Evolutionary conservation across 140 eudicot species (phyloP).

Genomic region (Flaveria floridana): DNA sequence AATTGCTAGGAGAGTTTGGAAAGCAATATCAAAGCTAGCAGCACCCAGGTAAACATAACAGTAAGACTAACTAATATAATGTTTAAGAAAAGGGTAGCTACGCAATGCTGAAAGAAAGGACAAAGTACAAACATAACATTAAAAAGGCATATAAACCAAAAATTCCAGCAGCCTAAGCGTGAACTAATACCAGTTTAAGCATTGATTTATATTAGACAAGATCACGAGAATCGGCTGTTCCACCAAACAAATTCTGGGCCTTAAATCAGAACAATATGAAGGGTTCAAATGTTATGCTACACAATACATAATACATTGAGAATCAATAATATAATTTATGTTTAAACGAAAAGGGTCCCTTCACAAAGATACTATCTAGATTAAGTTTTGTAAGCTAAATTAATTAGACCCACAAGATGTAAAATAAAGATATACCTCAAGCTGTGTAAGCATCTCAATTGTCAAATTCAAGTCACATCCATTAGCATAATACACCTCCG

Average conservation of each 20-base stretch:
- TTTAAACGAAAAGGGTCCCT: not conserved
- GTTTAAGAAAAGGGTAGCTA: not conserved
- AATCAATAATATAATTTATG: not conserved
- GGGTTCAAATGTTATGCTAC: not conserved
- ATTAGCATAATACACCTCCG: slow-evolving; percentile 81
- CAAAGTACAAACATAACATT: too few species aligned
- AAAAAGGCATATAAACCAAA: not conserved
- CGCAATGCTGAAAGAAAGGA: not conserved
- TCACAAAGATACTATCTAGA: not conserved
- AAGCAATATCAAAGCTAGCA: not conserved
- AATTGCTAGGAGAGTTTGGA: not conserved
- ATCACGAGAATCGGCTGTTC: too few species aligned
- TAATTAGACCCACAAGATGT: slow-evolving; percentile 4
- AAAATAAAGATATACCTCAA: slow-evolving; percentile 56
- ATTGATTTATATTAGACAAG: too few species aligned
- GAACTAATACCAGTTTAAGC: not conserved
- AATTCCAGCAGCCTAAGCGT: not conserved
- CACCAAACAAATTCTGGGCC: too few species aligned
- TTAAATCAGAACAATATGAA: not conserved
- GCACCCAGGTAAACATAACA: not conserved
- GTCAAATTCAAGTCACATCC: slow-evolving; percentile 82
- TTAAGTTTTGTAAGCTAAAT: not conserved
- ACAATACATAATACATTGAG: not conserved
- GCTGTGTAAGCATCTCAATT: slow-evolving; percentile 93
- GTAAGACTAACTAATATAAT: not conserved